Evolutionary conservation across 2,329 filamentous ascomycete genomes (phyloP), one percentile per base, ranked within the genome.

Genomic region (Neoscytalidium dimidiatum): DNA sequence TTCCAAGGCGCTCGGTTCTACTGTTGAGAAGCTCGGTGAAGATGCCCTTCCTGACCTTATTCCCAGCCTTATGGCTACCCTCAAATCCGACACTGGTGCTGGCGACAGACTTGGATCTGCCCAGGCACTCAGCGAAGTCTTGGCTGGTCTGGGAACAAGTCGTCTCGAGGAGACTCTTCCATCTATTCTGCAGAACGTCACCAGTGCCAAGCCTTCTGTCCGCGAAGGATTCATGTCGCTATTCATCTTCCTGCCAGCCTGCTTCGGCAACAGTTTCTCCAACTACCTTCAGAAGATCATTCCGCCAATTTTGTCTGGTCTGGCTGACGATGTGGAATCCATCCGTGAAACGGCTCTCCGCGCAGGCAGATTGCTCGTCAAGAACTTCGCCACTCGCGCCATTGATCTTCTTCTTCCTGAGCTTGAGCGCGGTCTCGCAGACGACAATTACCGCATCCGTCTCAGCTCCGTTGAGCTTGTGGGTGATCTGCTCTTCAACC

Each of bases 161-260:
- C 91, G 95, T 70, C 82, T 99, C 70, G 95, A 99, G 78, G 96
- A 99, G 79, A 98, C 94, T 4, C 83, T 99, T 51, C 96, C 95
- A 43, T 97, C 94, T 13, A 97, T 99, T 71, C 81, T 99, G 44
- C 94, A 98, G 73, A 99, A 99, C 73, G 94, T 97, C 69, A 89
- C 92, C 70, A 98, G 94, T 72, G 88, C 90, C 70, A 97, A 97
- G 79, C 77, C 95, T 19, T 88, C 93, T 63, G 92, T 99, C 68
- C 89, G 95, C 72, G 95, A 99, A 83, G 95, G 95, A 51, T 99
- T 99, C 82, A 99, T 99, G 95, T 97, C 95, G 7, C 86, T 99
- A 44, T 99, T 99, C 80, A 98, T 99, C 70, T 99, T 97, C 86
- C 88, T 99, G 81, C 95, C 95, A 13, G 95, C 97, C 62, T 99